Conservation (phyloP, 2,329 filamentous ascomycete genomes). For the Aspergillus texensis region DNA sequence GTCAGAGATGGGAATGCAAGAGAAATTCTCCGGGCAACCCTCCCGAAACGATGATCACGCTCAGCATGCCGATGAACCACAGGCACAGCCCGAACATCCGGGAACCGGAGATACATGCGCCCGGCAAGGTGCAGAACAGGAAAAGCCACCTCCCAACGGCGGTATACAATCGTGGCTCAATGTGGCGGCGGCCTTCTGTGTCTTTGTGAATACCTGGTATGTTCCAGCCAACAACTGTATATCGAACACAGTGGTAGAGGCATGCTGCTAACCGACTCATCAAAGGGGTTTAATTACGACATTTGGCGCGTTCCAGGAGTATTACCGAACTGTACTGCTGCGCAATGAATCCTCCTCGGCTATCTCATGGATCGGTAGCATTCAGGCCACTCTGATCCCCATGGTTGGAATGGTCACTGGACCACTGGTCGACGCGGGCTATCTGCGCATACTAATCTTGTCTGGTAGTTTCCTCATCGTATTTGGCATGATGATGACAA, state of each 20-base stretch:
- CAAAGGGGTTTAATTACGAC: slow-evolving; percentile 47
- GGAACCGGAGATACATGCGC: not conserved
- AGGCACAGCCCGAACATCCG: not conserved
- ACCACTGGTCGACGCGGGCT: slow-evolving; percentile 52
- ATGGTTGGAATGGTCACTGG: slow-evolving; percentile 52
- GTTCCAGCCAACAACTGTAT: not conserved
- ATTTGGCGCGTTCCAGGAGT: slow-evolving; percentile 54
- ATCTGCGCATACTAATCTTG: slow-evolving; percentile 44
- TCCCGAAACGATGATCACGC: not conserved
- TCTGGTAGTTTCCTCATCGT: slow-evolving; percentile 45
- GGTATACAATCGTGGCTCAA: slow-evolving; percentile 33
- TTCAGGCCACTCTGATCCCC: slow-evolving; percentile 52
- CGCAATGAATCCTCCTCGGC: slow-evolving; percentile 39
- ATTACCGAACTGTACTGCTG: slow-evolving; percentile 47
- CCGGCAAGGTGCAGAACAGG: slow-evolving; percentile 2
- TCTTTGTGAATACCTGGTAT: slow-evolving; percentile 39
- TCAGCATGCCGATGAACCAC: not conserved
- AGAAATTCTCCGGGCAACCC: not conserved
- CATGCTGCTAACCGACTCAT: not conserved
- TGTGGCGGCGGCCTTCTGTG: slow-evolving; percentile 34
- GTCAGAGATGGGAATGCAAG: not conserved
- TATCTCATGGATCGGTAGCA: slow-evolving; percentile 53
- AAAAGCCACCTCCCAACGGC: slow-evolving; percentile 24
- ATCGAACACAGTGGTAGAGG: not conserved
- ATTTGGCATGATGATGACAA: slow-evolving; percentile 36